phyloP scores from a whole-genome alignment of 331 rosid species.

The Malus hybrid region DNA sequence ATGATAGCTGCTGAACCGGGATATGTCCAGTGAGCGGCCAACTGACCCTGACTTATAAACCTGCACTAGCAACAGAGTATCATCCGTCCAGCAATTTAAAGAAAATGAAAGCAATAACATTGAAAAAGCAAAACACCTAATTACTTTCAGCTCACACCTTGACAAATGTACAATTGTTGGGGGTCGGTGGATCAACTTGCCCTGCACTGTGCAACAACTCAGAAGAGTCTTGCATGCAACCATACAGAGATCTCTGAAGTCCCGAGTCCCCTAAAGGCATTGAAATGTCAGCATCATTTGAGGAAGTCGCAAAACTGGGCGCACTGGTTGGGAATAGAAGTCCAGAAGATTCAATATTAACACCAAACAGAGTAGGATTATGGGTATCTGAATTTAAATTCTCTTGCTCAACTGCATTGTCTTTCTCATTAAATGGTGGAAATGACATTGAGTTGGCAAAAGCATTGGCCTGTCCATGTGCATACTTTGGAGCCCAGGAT shows the following conservation, averaged over 20 bases:
- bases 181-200: constrained; percentile 54
- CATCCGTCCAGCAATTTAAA: neutral
- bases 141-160: constrained; percentile 39
- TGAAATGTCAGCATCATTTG: constrained; percentile 47
- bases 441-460: constrained; percentile 48
- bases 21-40: constrained; percentile 88
- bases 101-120: neutral
- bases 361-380: constrained; percentile 67
- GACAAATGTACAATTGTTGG: constrained; percentile 59
- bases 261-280: constrained; percentile 64
- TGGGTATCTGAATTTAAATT: constrained; percentile 47
- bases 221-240: constrained; percentile 55
- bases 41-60: constrained; percentile 81
- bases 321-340: constrained; percentile 68
- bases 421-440: constrained; percentile 56
- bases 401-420: constrained; percentile 34
- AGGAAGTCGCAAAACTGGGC: constrained; percentile 39
- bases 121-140: neutral
- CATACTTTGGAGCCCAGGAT: constrained; percentile 45
- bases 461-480: constrained; percentile 44
- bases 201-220: constrained; percentile 61
- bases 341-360: constrained; percentile 77
- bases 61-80: constrained; percentile 34
- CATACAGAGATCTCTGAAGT: constrained; percentile 52
- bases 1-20: constrained; percentile 86